phyloP scores from a whole-genome alignment of 2,329 filamentous ascomycete genomes.

The Alternaria sp. region DNA sequence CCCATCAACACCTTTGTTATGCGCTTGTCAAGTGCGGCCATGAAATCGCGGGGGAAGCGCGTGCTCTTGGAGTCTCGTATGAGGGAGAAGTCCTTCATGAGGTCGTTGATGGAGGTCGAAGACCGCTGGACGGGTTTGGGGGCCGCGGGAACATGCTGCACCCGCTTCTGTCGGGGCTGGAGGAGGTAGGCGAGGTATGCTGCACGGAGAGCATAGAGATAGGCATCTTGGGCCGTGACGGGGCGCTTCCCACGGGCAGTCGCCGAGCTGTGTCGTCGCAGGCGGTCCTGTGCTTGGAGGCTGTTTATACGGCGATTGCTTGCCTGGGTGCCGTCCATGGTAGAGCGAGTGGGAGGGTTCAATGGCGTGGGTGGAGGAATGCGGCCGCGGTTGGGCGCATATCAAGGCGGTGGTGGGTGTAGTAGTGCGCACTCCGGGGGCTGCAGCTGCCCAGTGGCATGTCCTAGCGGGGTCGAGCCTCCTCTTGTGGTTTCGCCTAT shows the following conservation, averaged over 20 bases:
- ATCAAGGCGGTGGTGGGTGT: conserved; percentile 25
- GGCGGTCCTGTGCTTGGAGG: conserved; percentile 52
- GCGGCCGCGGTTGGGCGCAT: conserved; percentile 39
- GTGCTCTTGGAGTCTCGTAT: conserved; percentile 74
- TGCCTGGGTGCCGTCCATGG: conserved; percentile 45
- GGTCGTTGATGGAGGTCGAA: conserved; percentile 76
- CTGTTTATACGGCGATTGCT: conserved; percentile 55
- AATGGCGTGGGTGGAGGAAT: conserved; percentile 25
- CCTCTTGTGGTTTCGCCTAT: conserved; percentile 21
- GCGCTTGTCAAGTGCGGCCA: conserved; percentile 75
- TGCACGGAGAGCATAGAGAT: conserved; percentile 86
- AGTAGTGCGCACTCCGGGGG: conserved; percentile 27
- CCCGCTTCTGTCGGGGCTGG: conserved; percentile 86
- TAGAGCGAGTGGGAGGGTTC: conserved; percentile 22
- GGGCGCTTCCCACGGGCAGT: conserved; percentile 49
- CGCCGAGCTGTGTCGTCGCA: conserved; percentile 51
- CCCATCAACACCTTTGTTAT: conserved; percentile 83
- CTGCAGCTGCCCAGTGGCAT: conserved; percentile 32
- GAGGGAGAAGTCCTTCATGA: conserved; percentile 85
- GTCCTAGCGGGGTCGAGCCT: conserved; percentile 33
- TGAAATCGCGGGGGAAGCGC: conserved; percentile 75
- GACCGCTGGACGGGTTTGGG: conserved; percentile 71
- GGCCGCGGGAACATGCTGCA: conserved; percentile 77
- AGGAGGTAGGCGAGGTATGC: conserved; percentile 93
- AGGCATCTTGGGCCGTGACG: conserved; percentile 75